A percentile compares a stretch with the other conserved stretches of the same genome.
These are phyloP conservation scores for Musa balbisiana DNA, from an alignment of 202 grass and related monocot genomes.

Conservation along the genomic window DNA sequence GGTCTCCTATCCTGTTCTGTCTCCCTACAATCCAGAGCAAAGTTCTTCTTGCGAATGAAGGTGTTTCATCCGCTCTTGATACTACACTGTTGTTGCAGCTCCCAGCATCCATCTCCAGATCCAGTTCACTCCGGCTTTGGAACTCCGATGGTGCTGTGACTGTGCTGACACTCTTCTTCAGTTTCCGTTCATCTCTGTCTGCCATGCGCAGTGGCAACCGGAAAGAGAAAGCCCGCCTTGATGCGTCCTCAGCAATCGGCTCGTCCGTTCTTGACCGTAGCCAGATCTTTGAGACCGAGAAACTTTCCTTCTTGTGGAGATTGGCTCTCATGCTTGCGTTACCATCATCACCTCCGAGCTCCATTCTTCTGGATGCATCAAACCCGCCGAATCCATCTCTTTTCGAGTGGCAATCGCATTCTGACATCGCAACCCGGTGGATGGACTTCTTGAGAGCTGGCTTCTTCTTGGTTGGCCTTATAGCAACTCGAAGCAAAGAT, in stretches of 20 bases:
- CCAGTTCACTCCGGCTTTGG: slow-evolving; percentile 40
- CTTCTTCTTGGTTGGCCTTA: neutral
- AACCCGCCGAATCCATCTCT: neutral
- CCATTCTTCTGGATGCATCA: neutral
- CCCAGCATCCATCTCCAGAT: slow-evolving; percentile 69
- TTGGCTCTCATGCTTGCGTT: neutral
- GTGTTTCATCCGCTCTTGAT: slow-evolving; percentile 47
- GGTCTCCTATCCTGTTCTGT: slow-evolving; percentile 41
- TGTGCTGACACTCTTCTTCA: slow-evolving; percentile 5
- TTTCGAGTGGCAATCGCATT: neutral
- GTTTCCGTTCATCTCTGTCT: neutral
- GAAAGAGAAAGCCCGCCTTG: slow-evolving; percentile 65
- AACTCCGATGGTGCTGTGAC: too few species aligned
- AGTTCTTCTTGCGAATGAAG: slow-evolving; percentile 60
- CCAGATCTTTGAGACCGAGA: slow-evolving; percentile 82
- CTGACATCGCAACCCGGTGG: neutral
- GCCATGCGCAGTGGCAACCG: slow-evolving; percentile 35
- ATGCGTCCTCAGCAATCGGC: slow-evolving; percentile 17
- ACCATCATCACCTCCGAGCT: neutral
- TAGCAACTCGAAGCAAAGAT: neutral
- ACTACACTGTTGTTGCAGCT: slow-evolving; percentile 53
- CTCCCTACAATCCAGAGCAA: slow-evolving; percentile 72
- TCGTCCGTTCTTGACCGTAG: slow-evolving; percentile 33
- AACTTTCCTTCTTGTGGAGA: slow-evolving; percentile 47
- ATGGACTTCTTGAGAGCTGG: neutral